These are phyloP conservation scores for Sordariomycetes sp. DNA, from an alignment of 2,329 filamentous ascomycete genomes.

Conservation along the genomic window DNA sequence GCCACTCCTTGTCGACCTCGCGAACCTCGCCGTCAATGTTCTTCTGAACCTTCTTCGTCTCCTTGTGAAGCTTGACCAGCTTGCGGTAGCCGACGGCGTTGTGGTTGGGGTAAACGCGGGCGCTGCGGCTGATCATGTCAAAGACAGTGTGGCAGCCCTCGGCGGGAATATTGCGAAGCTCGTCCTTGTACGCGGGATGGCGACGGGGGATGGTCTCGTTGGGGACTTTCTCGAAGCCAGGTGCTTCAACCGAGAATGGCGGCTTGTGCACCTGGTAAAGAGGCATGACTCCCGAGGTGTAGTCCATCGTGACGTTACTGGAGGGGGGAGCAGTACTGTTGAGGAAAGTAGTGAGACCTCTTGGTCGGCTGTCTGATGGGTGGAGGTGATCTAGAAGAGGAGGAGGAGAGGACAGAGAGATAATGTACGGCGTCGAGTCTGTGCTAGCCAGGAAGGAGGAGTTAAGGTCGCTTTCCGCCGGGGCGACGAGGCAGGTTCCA, in stretches of 20 bases:
- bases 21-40: slow-evolving; percentile 69
- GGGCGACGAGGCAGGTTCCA: too few species aligned
- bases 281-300: slow-evolving; percentile 36
- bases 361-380: too few species aligned
- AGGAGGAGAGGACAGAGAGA: too few species aligned
- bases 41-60: slow-evolving; percentile 87
- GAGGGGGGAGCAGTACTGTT: too few species aligned
- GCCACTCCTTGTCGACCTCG: slow-evolving; percentile 86
- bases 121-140: slow-evolving; percentile 66
- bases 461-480: too few species aligned
- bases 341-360: too few species aligned
- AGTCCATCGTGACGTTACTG: slow-evolving; percentile 13
- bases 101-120: slow-evolving; percentile 51
- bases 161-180: slow-evolving; percentile 55
- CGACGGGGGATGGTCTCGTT: slow-evolving; percentile 82
- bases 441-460: too few species aligned
- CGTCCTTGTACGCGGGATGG: slow-evolving; percentile 61
- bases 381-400: too few species aligned
- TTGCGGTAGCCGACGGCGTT: slow-evolving; percentile 62
- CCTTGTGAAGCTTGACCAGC: slow-evolving; percentile 68
- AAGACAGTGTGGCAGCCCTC: slow-evolving; percentile 68
- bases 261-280: slow-evolving; percentile 55
- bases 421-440: too few species aligned
- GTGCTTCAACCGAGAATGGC: slow-evolving; percentile 66
- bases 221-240: slow-evolving; percentile 57